Evolutionary conservation across 768 basidiomycete genomes (phyloP), one percentile per base, ranked within the genome.

Genomic region (Daedaleopsis sinensis): DNA sequence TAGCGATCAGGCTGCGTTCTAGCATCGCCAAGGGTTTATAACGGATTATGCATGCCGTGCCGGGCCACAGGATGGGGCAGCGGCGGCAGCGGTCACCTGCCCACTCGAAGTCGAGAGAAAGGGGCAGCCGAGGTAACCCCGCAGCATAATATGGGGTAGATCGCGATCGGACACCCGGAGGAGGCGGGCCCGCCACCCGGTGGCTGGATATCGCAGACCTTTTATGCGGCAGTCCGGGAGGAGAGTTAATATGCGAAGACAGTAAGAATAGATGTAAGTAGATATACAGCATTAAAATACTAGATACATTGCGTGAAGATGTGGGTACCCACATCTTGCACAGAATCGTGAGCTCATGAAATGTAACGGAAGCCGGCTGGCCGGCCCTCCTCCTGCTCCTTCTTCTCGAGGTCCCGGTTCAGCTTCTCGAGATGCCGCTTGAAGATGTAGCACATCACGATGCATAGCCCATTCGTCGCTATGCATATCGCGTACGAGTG

Each of bases 401-500:
- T 74, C 67, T 75, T 72, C 66, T 73, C 71, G 21, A 75, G 49
- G 62, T 66, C 52, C 61, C 65, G 62, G 64, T 77, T 78, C 39
- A 71, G 53, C 5, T 52, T 35, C 58, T 70, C 66, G 13, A 78
- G 71, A 43, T 71, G 73, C 57, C 32, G 56, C 63, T 73, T 72
- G 66, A 77, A 75, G 42, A 73, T 37, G 48, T 66, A 70, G 62
- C 78, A 76, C 72, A 79, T 74, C 51, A 79, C 68, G 37, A 78
- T 77, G 44, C 61, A 66, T 13, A 73, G 63, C n/a, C 78, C 79
- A 64, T 77, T 84, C 61, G 82, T 80, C 55, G 82, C 76, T 47
- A 89, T 87, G 75, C 88, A 91, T 59, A 95, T 89, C 23, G 80
- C 83, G 74, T 87, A 95, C 1, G 90, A 90, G 46, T 81, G 78